Evolutionary conservation across 345 rosid genomes (phyloP).

Genomic region (Chamaenerion angustifolium): DNA sequence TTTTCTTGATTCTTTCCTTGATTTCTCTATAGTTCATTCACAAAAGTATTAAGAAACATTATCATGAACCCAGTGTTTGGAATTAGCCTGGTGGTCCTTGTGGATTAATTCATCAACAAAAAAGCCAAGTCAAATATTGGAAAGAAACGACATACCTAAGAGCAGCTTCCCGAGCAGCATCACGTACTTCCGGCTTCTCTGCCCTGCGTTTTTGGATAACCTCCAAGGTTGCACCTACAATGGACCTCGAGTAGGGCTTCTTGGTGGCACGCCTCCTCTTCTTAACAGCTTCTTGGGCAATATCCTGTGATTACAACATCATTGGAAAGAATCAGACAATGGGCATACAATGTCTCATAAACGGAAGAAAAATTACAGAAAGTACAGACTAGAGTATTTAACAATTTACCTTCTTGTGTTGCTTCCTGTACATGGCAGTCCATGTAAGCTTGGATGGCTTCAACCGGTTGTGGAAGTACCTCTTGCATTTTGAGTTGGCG

Average conservation of each 20-base stretch:
- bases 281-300: conserved; percentile 43
- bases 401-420: conserved; percentile 44
- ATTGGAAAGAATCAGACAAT: too few relatives aligned
- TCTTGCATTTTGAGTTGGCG: conserved; percentile 69
- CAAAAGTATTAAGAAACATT: background rate
- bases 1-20: conserved; percentile 12
- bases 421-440: conserved; percentile 63
- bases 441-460: conserved; percentile 92
- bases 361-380: background rate
- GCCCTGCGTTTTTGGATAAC: conserved; percentile 47
- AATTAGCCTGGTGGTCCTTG: too few relatives aligned
- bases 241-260: conserved; percentile 59
- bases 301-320: conserved; percentile 19
- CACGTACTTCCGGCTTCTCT: conserved; percentile 57
- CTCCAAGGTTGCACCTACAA: conserved; percentile 59
- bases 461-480: conserved; percentile 79
- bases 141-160: conserved; percentile 16
- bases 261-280: conserved; percentile 37
- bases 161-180: conserved; percentile 54
- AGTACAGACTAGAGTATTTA: too few relatives aligned
- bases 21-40: conserved; percentile 3
- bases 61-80: too few relatives aligned
- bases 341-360: background rate
- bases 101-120: background rate
- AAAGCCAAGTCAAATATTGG: background rate